Conservation (phyloP, 768 basidiomycete species). For the Hygrocybe punicea region DNA sequence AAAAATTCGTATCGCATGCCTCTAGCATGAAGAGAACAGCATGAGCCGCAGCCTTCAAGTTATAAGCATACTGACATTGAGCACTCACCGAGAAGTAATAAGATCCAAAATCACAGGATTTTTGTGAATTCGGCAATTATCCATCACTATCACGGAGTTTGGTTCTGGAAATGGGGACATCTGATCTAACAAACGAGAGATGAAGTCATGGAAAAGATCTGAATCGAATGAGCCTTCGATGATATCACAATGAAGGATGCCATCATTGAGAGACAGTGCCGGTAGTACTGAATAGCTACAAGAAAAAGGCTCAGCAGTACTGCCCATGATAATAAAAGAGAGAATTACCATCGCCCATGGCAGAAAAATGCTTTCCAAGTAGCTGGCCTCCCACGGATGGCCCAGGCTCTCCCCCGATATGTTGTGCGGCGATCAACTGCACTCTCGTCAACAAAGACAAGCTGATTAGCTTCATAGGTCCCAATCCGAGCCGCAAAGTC, state of each 20-base stretch:
- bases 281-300: constrained; percentile 5
- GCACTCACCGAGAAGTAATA: neutral
- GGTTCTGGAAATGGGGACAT: constrained; percentile 35
- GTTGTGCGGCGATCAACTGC: constrained; percentile 21
- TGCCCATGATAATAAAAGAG: neutral
- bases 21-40: neutral
- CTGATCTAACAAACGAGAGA: constrained; percentile 1
- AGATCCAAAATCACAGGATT: neutral
- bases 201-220: neutral
- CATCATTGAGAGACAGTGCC: constrained; percentile 4
- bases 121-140: constrained; percentile 39
- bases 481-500: neutral
- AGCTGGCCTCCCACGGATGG: constrained; percentile 8
- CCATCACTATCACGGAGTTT: constrained; percentile 34
- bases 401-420: constrained; percentile 10
- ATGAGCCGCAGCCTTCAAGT: neutral
- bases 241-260: constrained; percentile 7
- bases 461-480: constrained; percentile 20
- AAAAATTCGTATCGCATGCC: constrained; percentile 21
- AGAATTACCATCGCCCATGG: neutral
- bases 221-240: constrained; percentile 4
- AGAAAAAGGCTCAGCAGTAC: neutral
- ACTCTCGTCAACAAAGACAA: constrained; percentile 32
- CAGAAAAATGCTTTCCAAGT: constrained; percentile 7
- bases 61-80: neutral